These are phyloP conservation scores for Mycena capillaripes DNA, from an alignment of 768 basidiomycete species.

Conservation along the genomic window DNA sequence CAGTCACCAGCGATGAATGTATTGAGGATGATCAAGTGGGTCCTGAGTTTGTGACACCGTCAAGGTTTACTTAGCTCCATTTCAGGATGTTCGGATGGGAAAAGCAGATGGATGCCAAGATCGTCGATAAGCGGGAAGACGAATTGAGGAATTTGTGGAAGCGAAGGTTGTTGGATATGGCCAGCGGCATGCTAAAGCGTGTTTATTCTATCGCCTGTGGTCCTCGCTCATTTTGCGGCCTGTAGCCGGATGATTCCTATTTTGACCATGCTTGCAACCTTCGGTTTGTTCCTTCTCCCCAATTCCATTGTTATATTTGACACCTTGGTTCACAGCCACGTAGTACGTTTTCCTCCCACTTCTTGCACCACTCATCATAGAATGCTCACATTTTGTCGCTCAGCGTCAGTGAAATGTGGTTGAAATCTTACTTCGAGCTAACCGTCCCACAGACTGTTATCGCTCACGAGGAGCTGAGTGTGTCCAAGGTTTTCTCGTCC, in stretches of 20 bases:
- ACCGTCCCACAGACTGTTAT: slow-evolving; percentile 48
- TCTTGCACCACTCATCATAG: not conserved
- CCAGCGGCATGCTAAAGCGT: slow-evolving; percentile 59
- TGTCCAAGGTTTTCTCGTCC: slow-evolving; percentile 62
- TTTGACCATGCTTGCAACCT: slow-evolving; percentile 75
- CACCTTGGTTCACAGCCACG: slow-evolving; percentile 10
- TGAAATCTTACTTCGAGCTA: not conserved
- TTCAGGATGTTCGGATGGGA: slow-evolving; percentile 72
- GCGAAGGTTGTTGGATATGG: slow-evolving; percentile 63
- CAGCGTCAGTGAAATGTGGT: slow-evolving; percentile 21
- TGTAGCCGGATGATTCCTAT: slow-evolving; percentile 71
- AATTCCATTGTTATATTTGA: not conserved
- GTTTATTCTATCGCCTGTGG: not conserved
- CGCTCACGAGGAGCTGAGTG: slow-evolving; percentile 55
- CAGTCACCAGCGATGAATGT: slow-evolving; percentile 71
- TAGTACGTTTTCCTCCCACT: slow-evolving; percentile 10
- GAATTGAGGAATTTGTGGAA: slow-evolving; percentile 67
- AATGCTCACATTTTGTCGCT: not conserved
- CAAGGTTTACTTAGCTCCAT: not conserved
- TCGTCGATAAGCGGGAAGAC: slow-evolving; percentile 70
- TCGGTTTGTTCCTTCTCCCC: slow-evolving; percentile 44
- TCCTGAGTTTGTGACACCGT: not conserved
- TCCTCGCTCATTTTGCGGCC: not conserved
- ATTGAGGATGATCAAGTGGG: slow-evolving; percentile 73
- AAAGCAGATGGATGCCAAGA: slow-evolving; percentile 64